A percentile compares a stretch with the other conserved stretches of the same genome.
Evolutionary conservation across 2,329 filamentous ascomycete genomes (phyloP).

Genomic region (Furcasterigmium furcatum): DNA sequence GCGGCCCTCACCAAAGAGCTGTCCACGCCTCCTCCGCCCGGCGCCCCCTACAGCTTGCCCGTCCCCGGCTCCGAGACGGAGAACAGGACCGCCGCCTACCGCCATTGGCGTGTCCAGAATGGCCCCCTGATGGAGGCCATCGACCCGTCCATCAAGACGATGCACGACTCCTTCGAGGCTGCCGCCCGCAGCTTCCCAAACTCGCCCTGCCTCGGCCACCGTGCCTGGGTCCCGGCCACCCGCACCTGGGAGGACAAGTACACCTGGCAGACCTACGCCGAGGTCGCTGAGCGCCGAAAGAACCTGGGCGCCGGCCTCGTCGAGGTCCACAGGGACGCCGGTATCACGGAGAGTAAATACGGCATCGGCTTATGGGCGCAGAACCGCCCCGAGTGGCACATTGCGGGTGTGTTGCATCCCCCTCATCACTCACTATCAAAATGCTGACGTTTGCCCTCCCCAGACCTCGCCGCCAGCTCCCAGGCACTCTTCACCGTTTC

Average conservation of each 20-base stretch:
- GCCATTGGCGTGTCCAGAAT: conserved; percentile 76
- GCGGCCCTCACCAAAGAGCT: conserved; percentile 49
- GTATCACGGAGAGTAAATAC: conserved; percentile 60
- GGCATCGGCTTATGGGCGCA: conserved; percentile 84
- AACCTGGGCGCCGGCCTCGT: conserved; percentile 85
- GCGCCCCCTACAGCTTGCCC: conserved; percentile 73
- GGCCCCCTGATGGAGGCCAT: conserved; percentile 67
- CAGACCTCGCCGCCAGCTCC: conserved; percentile 82
- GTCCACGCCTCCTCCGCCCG: conserved; percentile 62
- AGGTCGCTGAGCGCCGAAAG: conserved; percentile 74
- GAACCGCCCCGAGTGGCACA: conserved; percentile 85
- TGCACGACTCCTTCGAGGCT: conserved; percentile 78
- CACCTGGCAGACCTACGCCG: conserved; percentile 78
- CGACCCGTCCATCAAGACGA: conserved; percentile 67
- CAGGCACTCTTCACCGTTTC: conserved; percentile 89
- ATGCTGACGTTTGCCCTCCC: background rate
- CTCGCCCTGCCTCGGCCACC: conserved; percentile 72
- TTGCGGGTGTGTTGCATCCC: conserved; percentile 52
- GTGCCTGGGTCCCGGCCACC: conserved; percentile 72
- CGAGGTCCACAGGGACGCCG: conserved; percentile 72
- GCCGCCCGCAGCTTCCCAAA: conserved; percentile 61
- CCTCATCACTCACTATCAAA: background rate
- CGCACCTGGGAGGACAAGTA: conserved; percentile 73
- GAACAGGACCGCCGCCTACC: conserved; percentile 73
- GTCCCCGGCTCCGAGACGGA: conserved; percentile 72